A percentile compares a stretch with the other conserved stretches of the same genome.
Evolutionary conservation across 2,329 filamentous ascomycete genomes (phyloP).

Genomic region (Alternaria brassicicola): DNA sequence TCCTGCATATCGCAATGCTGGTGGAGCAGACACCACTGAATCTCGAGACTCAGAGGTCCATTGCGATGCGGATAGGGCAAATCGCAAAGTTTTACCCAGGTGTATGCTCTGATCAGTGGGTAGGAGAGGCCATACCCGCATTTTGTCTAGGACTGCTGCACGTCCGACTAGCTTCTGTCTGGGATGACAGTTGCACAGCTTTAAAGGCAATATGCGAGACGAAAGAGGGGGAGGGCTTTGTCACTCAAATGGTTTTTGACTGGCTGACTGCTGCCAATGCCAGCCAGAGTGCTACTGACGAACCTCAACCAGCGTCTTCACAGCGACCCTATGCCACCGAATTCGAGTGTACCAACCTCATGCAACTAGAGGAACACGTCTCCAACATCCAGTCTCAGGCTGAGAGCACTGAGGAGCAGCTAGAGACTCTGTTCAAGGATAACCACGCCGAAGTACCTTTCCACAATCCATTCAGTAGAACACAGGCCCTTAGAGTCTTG

Average conservation of each 20-base stretch:
- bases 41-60: slow-evolving; percentile 74
- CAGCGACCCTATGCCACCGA: slow-evolving; percentile 61
- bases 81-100: slow-evolving; percentile 69
- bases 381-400: slow-evolving; percentile 19
- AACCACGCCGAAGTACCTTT: slow-evolving; percentile 63
- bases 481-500: slow-evolving; percentile 80
- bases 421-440: slow-evolving; percentile 68
- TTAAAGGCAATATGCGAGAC: slow-evolving; percentile 76
- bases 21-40: slow-evolving; percentile 81
- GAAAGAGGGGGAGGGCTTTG: slow-evolving; percentile 72
- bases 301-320: slow-evolving; percentile 12
- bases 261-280: slow-evolving; percentile 64
- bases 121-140: slow-evolving; percentile 73
- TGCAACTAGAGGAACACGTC: slow-evolving; percentile 52
- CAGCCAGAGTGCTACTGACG: slow-evolving; percentile 11
- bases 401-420: slow-evolving; percentile 53
- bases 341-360: slow-evolving; percentile 84
- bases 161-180: slow-evolving; percentile 81
- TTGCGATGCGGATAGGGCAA: slow-evolving; percentile 86
- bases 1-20: slow-evolving; percentile 71
- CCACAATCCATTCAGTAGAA: slow-evolving; percentile 65
- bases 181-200: slow-evolving; percentile 80
- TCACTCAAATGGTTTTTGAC: slow-evolving; percentile 74
- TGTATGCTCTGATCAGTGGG: slow-evolving; percentile 65
- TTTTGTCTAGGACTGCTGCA: slow-evolving; percentile 92